Conservation (phyloP, 2,329 filamentous ascomycete genomes). For the Trichoderma oligosporum region DNA sequence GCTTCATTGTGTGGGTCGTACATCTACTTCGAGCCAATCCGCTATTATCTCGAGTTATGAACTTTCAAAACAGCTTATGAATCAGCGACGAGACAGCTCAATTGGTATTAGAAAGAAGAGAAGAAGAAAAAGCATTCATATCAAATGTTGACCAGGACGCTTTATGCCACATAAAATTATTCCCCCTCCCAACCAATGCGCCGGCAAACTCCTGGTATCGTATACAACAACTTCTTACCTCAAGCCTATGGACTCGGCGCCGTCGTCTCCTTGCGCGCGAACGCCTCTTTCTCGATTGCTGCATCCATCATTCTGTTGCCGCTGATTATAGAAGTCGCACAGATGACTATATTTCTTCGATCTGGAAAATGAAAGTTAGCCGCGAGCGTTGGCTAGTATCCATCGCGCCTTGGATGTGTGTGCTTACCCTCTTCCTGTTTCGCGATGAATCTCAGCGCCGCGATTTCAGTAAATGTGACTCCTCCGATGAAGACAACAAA, state of each 20-base stretch:
- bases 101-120: not conserved
- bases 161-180: constrained; percentile 5
- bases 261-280: constrained; percentile 42
- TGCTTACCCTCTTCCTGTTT: constrained; percentile 70
- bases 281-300: constrained; percentile 69
- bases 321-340: constrained; percentile 85
- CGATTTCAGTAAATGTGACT: constrained; percentile 93
- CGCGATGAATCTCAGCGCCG: constrained; percentile 85
- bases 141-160: constrained; percentile 1
- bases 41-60: constrained; percentile 4
- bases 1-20: constrained; percentile 21
- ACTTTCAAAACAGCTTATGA: constrained; percentile 2
- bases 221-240: constrained; percentile 5
- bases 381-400: not conserved
- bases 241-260: constrained; percentile 20
- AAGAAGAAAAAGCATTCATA: not conserved
- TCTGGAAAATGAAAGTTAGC: constrained; percentile 40
- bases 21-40: constrained; percentile 14
- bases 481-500: constrained; percentile 98
- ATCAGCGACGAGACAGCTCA: constrained; percentile 16
- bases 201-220: constrained; percentile 17
- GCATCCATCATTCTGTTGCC: constrained; percentile 86
- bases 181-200: constrained; percentile 10
- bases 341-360: constrained; percentile 81
- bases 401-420: not conserved